Percentiles rank a stretch among this genome's conserved stretches.
These are phyloP conservation scores for Pulveroboletus ravenelii DNA, from an alignment of 768 basidiomycete genomes.

Conservation along the genomic window DNA sequence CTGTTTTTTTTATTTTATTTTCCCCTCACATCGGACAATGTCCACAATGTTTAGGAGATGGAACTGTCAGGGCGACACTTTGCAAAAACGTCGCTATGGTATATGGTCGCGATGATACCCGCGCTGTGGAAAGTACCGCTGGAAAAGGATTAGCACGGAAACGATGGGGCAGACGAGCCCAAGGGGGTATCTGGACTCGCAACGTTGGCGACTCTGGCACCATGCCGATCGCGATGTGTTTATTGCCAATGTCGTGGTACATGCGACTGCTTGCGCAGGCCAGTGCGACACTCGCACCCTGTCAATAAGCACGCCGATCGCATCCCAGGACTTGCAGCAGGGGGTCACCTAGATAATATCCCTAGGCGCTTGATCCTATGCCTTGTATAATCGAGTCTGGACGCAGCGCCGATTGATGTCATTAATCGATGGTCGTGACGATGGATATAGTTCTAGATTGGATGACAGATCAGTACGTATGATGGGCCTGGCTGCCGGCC, in stretches of 20 bases:
- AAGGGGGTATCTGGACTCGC: constrained; percentile 3
- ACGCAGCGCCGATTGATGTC: neutral
- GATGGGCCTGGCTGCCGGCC: constrained; percentile 1
- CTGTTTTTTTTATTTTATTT: no score
- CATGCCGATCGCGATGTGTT: no score
- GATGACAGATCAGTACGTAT: constrained; percentile 13
- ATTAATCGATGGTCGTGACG: constrained; percentile 22
- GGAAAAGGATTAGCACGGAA: no score
- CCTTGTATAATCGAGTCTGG: no score
- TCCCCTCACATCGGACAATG: no score
- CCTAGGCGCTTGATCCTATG: no score
- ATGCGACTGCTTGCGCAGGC: no score
- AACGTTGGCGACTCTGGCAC: neutral
- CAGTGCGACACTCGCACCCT: no score
- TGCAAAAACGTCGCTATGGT: constrained; percentile 14
- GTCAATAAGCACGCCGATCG: no score
- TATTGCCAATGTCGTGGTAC: no score
- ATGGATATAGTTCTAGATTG: neutral
- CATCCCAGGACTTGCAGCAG: no score
- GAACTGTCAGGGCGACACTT: constrained; percentile 17
- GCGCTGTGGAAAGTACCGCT: constrained; percentile 9
- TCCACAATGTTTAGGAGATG: constrained; percentile 12
- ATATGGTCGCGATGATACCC: constrained; percentile 14
- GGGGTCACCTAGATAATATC: no score
- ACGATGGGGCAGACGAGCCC: constrained; percentile 4